A percentile compares a stretch with the other conserved stretches of the same genome.
phyloP scores from a whole-genome alignment of 2,329 filamentous ascomycete species.

The Dothistroma septosporum region DNA sequence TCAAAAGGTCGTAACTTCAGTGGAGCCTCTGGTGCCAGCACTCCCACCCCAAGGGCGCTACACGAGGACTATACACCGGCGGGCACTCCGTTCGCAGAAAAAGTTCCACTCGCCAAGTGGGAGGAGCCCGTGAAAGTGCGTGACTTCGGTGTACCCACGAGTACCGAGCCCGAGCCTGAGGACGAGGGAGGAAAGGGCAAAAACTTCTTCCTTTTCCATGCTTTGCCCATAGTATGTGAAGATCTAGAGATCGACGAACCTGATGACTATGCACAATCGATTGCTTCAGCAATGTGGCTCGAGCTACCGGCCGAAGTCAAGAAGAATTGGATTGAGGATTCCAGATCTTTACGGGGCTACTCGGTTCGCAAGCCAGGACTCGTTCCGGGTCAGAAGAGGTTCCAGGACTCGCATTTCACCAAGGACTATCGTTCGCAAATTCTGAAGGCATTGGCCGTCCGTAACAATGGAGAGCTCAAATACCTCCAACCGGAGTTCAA shows the following conservation, averaged over 20 bases:
- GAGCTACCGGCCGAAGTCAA: background rate
- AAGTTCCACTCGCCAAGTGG: background rate
- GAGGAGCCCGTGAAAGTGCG: background rate
- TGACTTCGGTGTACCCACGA: background rate
- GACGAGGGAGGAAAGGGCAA: background rate
- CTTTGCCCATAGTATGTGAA: conserved; percentile 1
- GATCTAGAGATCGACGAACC: background rate
- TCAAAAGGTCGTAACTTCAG: background rate
- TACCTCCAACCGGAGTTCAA: conserved; percentile 4
- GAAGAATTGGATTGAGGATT: conserved; percentile 4
- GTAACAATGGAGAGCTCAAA: conserved; percentile 3
- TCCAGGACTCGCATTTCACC: conserved; percentile 2
- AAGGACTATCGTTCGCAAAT: conserved; percentile 6
- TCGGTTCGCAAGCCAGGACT: background rate
- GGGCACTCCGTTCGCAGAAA: background rate
- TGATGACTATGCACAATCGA: background rate
- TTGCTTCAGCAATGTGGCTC: background rate
- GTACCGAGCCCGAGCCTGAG: background rate
- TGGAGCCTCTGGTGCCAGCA: background rate
- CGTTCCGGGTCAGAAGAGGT: background rate
- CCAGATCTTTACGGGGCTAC: background rate
- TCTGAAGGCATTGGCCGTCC: background rate
- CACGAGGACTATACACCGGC: background rate
- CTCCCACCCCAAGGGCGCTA: background rate
- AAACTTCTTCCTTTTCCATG: conserved; percentile 3